Conservation (phyloP, 2,329 filamentous ascomycete genomes). For the Cytospora leucostoma region DNA sequence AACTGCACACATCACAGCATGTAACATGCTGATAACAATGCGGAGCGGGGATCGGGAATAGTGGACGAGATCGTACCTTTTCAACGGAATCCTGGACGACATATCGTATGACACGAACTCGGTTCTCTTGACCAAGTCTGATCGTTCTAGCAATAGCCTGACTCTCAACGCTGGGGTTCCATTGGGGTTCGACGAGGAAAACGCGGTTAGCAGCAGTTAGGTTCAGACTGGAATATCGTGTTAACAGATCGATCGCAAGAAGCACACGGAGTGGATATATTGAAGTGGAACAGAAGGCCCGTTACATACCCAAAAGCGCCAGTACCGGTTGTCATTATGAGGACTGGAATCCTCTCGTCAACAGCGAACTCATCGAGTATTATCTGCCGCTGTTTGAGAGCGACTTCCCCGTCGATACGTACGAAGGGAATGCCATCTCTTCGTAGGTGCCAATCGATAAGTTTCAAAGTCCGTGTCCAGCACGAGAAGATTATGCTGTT, state of each 20-base stretch:
- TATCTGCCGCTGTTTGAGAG: constrained; percentile 39
- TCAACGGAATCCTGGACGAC: constrained; percentile 46
- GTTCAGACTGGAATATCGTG: constrained; percentile 44
- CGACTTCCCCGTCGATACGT: constrained; percentile 48
- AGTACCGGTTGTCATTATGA: constrained; percentile 56
- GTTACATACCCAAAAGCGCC: constrained; percentile 49
- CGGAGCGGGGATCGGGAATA: not conserved
- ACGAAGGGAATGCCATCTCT: constrained; percentile 35
- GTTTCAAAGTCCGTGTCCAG: constrained; percentile 46
- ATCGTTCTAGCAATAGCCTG: constrained; percentile 54
- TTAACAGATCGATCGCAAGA: not conserved
- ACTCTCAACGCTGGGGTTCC: constrained; percentile 55
- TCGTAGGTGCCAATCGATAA: constrained; percentile 38
- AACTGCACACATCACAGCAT: not conserved
- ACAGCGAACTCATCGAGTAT: constrained; percentile 43
- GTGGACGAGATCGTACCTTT: constrained; percentile 36
- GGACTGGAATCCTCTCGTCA: constrained; percentile 35
- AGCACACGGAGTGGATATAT: no score
- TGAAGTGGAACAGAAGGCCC: not conserved
- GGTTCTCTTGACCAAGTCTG: constrained; percentile 46
- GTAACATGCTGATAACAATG: no score
- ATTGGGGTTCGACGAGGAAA: constrained; percentile 55
- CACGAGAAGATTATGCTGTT: constrained; percentile 49
- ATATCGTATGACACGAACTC: constrained; percentile 49
- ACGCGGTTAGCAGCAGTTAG: constrained; percentile 50